A percentile compares a stretch with the other conserved stretches of the same genome.
Evolutionary conservation across 768 basidiomycete species (phyloP).

Genomic region (Phanerochaete carnosa): DNA sequence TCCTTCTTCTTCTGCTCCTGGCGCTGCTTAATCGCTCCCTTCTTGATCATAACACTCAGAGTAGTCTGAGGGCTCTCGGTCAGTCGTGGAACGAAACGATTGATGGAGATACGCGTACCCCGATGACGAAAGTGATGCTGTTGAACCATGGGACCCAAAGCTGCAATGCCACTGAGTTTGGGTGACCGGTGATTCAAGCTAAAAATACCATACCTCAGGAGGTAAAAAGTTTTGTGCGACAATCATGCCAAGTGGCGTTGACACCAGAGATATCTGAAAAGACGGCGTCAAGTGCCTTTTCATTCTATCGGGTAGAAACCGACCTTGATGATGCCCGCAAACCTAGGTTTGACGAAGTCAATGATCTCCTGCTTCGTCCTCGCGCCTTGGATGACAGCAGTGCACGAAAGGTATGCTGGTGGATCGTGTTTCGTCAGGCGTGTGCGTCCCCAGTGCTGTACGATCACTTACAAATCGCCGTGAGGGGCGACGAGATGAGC

Average conservation of each 20-base stretch:
- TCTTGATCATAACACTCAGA: constrained; percentile 46
- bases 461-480: constrained; percentile 51
- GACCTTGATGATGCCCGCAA: constrained; percentile 72
- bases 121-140: constrained; percentile 67
- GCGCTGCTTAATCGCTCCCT: constrained; percentile 23
- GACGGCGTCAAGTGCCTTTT: not conserved
- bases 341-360: constrained; percentile 68
- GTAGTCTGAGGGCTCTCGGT: constrained; percentile 45
- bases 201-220: constrained; percentile 50
- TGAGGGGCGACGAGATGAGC: constrained; percentile 73
- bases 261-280: constrained; percentile 71
- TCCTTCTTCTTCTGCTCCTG: constrained; percentile 42
- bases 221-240: constrained; percentile 81
- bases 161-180: constrained; percentile 30
- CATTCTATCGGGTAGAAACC: constrained; percentile 11
- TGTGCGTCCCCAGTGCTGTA: too few relatives aligned
- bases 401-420: constrained; percentile 68
- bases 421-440: not conserved
- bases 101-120: constrained; percentile 45
- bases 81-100: not conserved
- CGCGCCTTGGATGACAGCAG: constrained; percentile 84
- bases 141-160: constrained; percentile 91
- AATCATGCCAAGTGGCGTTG: constrained; percentile 69
- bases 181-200: not conserved
- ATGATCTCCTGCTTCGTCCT: constrained; percentile 59